phyloP scores from a whole-genome alignment of 2,329 filamentous ascomycete species.

The Exophiala sp. region DNA sequence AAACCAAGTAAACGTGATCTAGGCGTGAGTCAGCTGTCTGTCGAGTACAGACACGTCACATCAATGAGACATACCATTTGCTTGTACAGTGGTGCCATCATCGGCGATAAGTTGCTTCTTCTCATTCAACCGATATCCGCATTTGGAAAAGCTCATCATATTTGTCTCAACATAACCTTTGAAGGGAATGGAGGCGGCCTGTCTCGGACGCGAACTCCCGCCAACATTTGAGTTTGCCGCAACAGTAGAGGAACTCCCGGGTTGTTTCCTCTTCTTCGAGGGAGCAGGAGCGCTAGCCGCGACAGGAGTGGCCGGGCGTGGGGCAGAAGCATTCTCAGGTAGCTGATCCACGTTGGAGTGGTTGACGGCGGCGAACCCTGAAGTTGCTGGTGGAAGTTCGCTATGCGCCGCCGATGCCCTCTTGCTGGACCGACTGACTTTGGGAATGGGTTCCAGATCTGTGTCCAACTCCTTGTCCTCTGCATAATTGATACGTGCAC shows the following conservation, averaged over 20 bases:
- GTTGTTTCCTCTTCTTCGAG: constrained; percentile 82
- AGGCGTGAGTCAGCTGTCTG: constrained; percentile 24
- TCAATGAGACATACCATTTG: constrained; percentile 68
- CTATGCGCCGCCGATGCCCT: constrained; percentile 16
- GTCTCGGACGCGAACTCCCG: constrained; percentile 31
- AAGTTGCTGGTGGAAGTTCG: constrained; percentile 8
- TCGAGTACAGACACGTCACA: not conserved
- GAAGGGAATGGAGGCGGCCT: constrained; percentile 30
- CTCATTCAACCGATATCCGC: constrained; percentile 57
- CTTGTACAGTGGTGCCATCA: constrained; percentile 73
- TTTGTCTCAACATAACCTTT: constrained; percentile 57
- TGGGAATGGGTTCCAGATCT: constrained; percentile 63
- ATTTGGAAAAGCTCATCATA: constrained; percentile 79
- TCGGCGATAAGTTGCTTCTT: constrained; percentile 79
- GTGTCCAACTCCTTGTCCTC: constrained; percentile 87
- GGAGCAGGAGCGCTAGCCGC: constrained; percentile 42
- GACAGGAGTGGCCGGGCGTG: constrained; percentile 44
- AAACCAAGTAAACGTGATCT: constrained; percentile 92
- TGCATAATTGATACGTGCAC: constrained; percentile 83
- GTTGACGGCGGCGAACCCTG: constrained; percentile 19
- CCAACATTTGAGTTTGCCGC: constrained; percentile 35
- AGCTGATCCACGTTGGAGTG: constrained; percentile 1
- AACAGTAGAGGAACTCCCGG: constrained; percentile 38
- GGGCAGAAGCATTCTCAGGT: constrained; percentile 2
- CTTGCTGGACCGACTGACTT: constrained; percentile 31